These are phyloP conservation scores for Chiua virens DNA, from an alignment of 768 basidiomycete species.

Conservation along the genomic window DNA sequence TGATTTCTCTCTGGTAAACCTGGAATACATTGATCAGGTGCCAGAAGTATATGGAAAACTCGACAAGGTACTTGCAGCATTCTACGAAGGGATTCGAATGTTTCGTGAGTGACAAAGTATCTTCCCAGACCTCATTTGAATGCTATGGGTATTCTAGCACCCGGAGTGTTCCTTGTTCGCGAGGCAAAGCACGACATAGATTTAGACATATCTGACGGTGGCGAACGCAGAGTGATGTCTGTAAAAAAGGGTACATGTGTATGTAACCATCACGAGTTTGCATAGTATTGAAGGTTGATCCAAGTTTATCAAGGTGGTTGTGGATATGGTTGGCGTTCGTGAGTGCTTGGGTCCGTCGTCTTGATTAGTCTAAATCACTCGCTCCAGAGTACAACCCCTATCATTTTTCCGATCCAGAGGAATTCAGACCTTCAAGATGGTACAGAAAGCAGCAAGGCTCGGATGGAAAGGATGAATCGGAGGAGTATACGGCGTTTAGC, in stretches of 20 bases:
- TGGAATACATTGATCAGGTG: constrained; percentile 1
- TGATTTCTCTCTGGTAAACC: neutral
- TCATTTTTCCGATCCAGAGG: constrained; percentile 37
- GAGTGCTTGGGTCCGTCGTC: constrained; percentile 2
- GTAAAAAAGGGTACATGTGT: constrained; percentile 25
- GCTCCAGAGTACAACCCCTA: constrained; percentile 37
- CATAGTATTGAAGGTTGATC: neutral
- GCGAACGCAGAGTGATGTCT: constrained; percentile 17
- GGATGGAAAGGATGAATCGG: constrained; percentile 9
- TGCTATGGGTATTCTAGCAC: constrained; percentile 15
- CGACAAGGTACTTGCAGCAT: constrained; percentile 29
- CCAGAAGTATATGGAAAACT: constrained; percentile 29
- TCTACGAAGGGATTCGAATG: constrained; percentile 35
- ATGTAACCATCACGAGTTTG: neutral
- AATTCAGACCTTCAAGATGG: constrained; percentile 41
- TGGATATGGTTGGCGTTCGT: constrained; percentile 34
- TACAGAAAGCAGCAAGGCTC: constrained; percentile 18
- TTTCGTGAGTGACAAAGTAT: constrained; percentile 27
- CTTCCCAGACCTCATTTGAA: neutral
- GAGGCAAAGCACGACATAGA: constrained; percentile 28
- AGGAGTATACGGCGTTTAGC: constrained; percentile 26
- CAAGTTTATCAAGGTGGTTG: constrained; percentile 12
- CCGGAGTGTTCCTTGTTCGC: constrained; percentile 31
- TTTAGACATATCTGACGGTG: constrained; percentile 16
- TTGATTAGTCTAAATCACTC: neutral